Evolutionary conservation across 345 rosid species (phyloP).

Genomic region (Citrus inodora): DNA sequence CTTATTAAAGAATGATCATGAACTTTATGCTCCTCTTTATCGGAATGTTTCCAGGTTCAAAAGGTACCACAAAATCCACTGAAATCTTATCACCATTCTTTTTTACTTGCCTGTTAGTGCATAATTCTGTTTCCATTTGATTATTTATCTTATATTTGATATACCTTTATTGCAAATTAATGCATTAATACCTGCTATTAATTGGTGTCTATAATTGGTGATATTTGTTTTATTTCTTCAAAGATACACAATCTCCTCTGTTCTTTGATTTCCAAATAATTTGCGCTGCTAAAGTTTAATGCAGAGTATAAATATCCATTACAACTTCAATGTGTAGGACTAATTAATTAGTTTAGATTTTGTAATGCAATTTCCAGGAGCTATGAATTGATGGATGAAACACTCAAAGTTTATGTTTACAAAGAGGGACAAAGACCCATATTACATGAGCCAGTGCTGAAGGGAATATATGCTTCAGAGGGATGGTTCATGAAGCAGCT

Average conservation of each 20-base stretch:
- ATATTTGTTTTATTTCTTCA: neutral
- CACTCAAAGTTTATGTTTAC: conserved; percentile 77
- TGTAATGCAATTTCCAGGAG: conserved; percentile 54
- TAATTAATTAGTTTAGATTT: neutral
- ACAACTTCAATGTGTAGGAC: neutral
- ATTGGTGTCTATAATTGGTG: neutral
- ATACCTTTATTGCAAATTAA: neutral
- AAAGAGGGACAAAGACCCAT: conserved; percentile 82
- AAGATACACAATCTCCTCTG: neutral
- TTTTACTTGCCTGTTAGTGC: neutral
- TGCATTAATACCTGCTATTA: neutral
- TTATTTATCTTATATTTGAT: neutral
- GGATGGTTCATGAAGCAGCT: conserved; percentile 97
- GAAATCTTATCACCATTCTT: neutral
- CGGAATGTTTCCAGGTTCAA: conserved; percentile 74
- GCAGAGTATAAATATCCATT: conserved; percentile 1
- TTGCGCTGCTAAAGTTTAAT: neutral
- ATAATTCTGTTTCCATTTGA: neutral
- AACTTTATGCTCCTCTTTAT: conserved; percentile 65
- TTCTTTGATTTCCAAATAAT: neutral
- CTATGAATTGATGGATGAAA: conserved; percentile 86
- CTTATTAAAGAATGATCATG: conserved; percentile 35
- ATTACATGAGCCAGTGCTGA: conserved; percentile 60
- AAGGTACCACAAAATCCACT: conserved; percentile 34
- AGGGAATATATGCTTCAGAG: conserved; percentile 96